Conservation (phyloP, 257 asterid species). For the Osmanthus fragrans region DNA sequence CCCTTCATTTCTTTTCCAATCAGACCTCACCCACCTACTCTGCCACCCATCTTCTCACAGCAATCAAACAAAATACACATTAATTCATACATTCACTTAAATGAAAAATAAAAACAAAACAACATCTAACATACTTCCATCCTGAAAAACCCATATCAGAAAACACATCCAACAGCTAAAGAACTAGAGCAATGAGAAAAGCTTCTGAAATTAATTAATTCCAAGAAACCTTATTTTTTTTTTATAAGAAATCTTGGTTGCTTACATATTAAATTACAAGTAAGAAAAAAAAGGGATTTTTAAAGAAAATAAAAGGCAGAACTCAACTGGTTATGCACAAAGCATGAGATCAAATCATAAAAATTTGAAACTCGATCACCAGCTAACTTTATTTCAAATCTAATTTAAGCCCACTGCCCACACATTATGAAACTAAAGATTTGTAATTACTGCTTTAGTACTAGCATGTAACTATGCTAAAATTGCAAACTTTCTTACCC, state of each 20-base stretch:
- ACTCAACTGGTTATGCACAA: background rate
- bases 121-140: background rate
- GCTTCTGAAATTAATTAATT: background rate
- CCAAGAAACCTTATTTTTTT: background rate
- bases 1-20: conserved; percentile 91
- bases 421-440: background rate
- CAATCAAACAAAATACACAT: background rate
- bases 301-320: background rate
- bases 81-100: background rate
- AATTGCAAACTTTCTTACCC: conserved; percentile 39
- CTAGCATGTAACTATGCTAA: background rate
- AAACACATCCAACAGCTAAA: background rate
- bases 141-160: background rate
- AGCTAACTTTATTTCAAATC: background rate
- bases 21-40: conserved; percentile 86
- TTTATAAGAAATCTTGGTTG: background rate
- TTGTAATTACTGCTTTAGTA: background rate
- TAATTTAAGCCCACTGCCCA: background rate
- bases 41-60: conserved; percentile 79
- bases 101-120: background rate
- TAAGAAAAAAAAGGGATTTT: background rate
- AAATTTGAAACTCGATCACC: conserved; percentile 10
- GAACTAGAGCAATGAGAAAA: background rate
- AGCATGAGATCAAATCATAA: background rate
- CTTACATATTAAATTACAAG: background rate